These are phyloP conservation scores for Mortierella hygrophila DNA, from an alignment of 192 early-diverging fungal species.

Conservation along the genomic window DNA sequence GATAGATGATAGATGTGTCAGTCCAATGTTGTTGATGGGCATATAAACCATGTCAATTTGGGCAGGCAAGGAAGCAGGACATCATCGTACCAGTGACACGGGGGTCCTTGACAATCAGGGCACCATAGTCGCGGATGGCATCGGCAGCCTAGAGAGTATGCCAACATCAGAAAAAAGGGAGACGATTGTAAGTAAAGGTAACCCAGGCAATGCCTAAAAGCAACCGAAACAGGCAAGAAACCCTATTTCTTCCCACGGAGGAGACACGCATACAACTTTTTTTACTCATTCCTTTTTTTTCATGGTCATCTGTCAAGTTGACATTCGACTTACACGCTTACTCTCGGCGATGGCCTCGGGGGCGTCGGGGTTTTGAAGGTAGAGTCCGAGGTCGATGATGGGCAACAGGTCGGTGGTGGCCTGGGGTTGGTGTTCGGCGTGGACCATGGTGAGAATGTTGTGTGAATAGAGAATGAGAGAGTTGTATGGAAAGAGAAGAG, in stretches of 20 bases:
- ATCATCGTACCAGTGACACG: slow-evolving; percentile 68
- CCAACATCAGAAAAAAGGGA: background rate
- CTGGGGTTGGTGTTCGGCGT: slow-evolving; percentile 16
- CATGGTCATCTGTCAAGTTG: background rate
- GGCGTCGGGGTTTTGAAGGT: slow-evolving; percentile 65
- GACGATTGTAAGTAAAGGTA: background rate
- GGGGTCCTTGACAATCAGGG: slow-evolving; percentile 75
- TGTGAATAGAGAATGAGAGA: background rate
- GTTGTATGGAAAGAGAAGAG: background rate
- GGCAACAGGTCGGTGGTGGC: slow-evolving; percentile 58
- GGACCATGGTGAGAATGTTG: slow-evolving; percentile 27
- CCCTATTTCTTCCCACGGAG: background rate
- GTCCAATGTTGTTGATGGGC: too few relatives aligned
- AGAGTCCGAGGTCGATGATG: slow-evolving; percentile 70
- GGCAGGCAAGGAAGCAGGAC: background rate
- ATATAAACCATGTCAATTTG: background rate
- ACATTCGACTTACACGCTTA: slow-evolving; percentile 56
- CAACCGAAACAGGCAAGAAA: background rate
- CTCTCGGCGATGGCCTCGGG: slow-evolving; percentile 66
- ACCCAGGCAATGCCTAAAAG: background rate
- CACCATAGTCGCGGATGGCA: slow-evolving; percentile 72
- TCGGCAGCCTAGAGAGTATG: slow-evolving; percentile 62
- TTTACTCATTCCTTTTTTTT: background rate
- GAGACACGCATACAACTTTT: background rate
- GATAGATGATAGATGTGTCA: background rate